Conservation (phyloP, 2,329 filamentous ascomycete genomes). For the Phaeosphaeriaceae sp. region DNA sequence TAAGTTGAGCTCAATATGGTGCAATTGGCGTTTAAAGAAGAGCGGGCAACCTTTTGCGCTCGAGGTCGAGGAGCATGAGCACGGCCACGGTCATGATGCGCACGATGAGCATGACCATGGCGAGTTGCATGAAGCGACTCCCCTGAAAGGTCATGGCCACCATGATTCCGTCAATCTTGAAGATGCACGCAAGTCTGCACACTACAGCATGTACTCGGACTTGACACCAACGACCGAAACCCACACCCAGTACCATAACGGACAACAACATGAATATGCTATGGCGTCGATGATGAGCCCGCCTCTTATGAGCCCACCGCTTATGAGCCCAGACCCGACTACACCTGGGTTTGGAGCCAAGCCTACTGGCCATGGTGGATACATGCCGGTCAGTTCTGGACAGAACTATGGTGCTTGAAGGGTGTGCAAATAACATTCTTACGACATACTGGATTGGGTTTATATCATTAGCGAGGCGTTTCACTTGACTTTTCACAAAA, state of each 20-base stretch:
- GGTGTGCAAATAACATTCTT: background rate
- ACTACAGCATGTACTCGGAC: slow-evolving; percentile 30
- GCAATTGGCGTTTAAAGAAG: slow-evolving; percentile 38
- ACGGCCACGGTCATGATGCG: slow-evolving; percentile 22
- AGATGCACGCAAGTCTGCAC: slow-evolving; percentile 26
- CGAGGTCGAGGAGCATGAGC: slow-evolving; percentile 38
- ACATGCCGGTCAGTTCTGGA: slow-evolving; percentile 24
- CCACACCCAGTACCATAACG: slow-evolving; percentile 23
- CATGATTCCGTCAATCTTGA: slow-evolving; percentile 17
- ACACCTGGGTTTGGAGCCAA: slow-evolving; percentile 2
- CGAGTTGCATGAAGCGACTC: slow-evolving; percentile 13
- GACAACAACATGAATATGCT: slow-evolving; percentile 17
- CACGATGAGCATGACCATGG: slow-evolving; percentile 17
- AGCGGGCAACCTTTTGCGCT: slow-evolving; percentile 40
- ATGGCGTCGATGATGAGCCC: slow-evolving; percentile 28
- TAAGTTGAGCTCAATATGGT: slow-evolving; percentile 37
- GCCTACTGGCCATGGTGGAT: slow-evolving; percentile 15
- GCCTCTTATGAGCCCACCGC: slow-evolving; percentile 22
- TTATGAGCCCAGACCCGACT: slow-evolving; percentile 18
- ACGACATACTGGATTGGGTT: background rate
- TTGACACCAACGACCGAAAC: slow-evolving; percentile 14
- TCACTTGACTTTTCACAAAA: background rate
- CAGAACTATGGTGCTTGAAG: slow-evolving; percentile 23
- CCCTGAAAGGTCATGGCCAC: slow-evolving; percentile 11
- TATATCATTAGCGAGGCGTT: slow-evolving; percentile 9